phyloP scores from a whole-genome alignment of 2,329 filamentous ascomycete genomes.

The Arthrobotrys sinensis region DNA sequence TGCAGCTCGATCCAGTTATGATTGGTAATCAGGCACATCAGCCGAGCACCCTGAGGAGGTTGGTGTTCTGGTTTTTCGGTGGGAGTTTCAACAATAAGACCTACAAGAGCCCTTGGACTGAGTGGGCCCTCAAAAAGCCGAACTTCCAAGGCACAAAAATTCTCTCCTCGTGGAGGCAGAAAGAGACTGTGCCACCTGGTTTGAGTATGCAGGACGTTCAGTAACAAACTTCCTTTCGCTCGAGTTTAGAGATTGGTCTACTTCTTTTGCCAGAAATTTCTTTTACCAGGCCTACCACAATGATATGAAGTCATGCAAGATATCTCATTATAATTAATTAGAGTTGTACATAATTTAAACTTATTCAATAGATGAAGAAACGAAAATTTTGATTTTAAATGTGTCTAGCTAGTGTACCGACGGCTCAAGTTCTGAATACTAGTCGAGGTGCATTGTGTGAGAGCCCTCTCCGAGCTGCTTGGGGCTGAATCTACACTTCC shows the following conservation, averaged over 20 bases:
- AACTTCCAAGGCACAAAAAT: constrained; percentile 20
- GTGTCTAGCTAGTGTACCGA: neutral
- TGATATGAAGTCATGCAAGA: neutral
- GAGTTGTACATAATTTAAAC: constrained; percentile 7
- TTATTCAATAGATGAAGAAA: neutral
- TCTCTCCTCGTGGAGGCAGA: constrained; percentile 15
- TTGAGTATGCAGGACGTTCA: constrained; percentile 16
- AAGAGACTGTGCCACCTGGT: constrained; percentile 10
- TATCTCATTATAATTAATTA: neutral
- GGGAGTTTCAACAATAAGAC: constrained; percentile 54
- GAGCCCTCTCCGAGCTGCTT: neutral
- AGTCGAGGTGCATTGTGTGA: too few relatives aligned
- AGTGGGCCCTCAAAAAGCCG: constrained; percentile 42
- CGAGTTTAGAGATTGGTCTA: neutral
- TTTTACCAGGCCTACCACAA: neutral
- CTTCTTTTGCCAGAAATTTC: neutral
- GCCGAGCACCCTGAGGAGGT: constrained; percentile 34
- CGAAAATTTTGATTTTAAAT: neutral
- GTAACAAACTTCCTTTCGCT: neutral
- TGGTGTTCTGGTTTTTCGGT: constrained; percentile 56
- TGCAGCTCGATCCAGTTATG: constrained; percentile 41
- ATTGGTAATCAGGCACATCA: constrained; percentile 35
- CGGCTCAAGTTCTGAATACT: too few relatives aligned
- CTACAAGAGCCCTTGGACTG: constrained; percentile 41
- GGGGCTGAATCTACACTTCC: neutral